A percentile compares a stretch with the other conserved stretches of the same genome.
Evolutionary conservation across 768 basidiomycete species (phyloP).

Genomic region (Lentinula raphanica): DNA sequence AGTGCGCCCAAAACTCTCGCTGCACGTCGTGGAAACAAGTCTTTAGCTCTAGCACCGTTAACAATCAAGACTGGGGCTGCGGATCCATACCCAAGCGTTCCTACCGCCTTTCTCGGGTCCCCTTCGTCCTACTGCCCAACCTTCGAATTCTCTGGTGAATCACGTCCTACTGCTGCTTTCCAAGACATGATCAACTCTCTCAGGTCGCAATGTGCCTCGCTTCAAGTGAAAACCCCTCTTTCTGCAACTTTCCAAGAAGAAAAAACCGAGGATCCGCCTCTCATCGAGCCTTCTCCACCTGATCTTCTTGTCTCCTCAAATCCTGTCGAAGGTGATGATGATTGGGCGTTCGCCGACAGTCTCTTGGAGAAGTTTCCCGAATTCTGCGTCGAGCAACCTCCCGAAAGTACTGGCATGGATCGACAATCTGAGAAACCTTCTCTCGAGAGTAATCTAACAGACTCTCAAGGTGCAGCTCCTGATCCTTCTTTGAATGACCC

Average conservation of each 20-base stretch:
- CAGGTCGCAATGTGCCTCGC: constrained; percentile 31
- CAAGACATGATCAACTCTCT: constrained; percentile 43
- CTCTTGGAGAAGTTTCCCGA: constrained; percentile 11
- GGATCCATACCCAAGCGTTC: constrained; percentile 32
- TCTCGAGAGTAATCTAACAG: neutral
- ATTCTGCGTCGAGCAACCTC: neutral
- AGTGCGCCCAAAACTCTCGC: constrained; percentile 22
- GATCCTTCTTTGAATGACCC: neutral
- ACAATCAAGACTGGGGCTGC: constrained; percentile 13
- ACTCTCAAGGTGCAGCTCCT: too few relatives aligned
- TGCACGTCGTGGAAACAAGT: constrained; percentile 31
- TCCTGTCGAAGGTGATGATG: constrained; percentile 19
- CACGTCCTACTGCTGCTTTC: constrained; percentile 27
- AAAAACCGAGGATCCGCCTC: neutral
- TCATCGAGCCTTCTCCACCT: neutral
- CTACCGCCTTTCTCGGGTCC: constrained; percentile 39
- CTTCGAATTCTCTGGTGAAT: constrained; percentile 21
- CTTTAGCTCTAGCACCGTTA: constrained; percentile 29
- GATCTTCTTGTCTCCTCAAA: constrained; percentile 10
- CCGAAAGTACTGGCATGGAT: neutral
- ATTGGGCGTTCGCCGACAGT: constrained; percentile 34
- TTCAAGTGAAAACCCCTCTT: constrained; percentile 10
- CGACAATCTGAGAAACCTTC: neutral
- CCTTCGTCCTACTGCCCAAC: constrained; percentile 32
- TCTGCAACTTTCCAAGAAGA: constrained; percentile 5